These are phyloP conservation scores for Rhizopogon vulgaris DNA, from an alignment of 768 basidiomycete species.

Conservation along the genomic window DNA sequence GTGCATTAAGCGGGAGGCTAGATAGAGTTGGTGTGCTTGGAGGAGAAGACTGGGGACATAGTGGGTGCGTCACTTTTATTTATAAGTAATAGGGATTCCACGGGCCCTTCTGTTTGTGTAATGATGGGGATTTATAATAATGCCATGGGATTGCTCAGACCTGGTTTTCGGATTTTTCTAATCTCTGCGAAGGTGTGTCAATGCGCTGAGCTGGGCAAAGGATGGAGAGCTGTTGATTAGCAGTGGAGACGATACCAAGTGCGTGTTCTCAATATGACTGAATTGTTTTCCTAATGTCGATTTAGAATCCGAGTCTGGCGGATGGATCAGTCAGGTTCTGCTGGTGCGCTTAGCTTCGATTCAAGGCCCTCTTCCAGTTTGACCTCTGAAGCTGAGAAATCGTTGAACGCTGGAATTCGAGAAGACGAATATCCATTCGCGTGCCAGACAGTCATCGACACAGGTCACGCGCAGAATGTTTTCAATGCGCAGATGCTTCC, in stretches of 20 bases:
- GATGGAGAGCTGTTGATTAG: slow-evolving; percentile 61
- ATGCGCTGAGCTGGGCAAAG: slow-evolving; percentile 68
- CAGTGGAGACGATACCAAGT: slow-evolving; percentile 73
- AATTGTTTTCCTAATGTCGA: slow-evolving; percentile 1
- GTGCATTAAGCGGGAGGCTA: slow-evolving; percentile 20
- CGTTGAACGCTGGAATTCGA: slow-evolving; percentile 20
- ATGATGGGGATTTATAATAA: neutral
- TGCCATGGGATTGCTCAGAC: neutral
- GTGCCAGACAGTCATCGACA: slow-evolving; percentile 63
- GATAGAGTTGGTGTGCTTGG: slow-evolving; percentile 78
- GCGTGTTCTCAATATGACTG: slow-evolving; percentile 12
- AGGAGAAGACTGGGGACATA: slow-evolving; percentile 53
- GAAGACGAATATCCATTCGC: slow-evolving; percentile 53
- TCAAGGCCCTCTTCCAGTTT: neutral
- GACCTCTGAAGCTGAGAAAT: neutral
- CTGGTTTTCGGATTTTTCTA: neutral
- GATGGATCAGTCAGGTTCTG: slow-evolving; percentile 37
- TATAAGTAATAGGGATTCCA: neutral
- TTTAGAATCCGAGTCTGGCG: slow-evolving; percentile 73
- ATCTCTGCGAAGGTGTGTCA: slow-evolving; percentile 54
- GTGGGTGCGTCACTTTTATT: slow-evolving; percentile 42
- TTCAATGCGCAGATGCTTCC: slow-evolving; percentile 83
- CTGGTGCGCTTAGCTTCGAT: neutral
- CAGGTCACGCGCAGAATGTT: slow-evolving; percentile 80
- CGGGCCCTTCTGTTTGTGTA: neutral